phyloP scores from a whole-genome alignment of 768 basidiomycete species.

The Mycena sanguinolenta region DNA sequence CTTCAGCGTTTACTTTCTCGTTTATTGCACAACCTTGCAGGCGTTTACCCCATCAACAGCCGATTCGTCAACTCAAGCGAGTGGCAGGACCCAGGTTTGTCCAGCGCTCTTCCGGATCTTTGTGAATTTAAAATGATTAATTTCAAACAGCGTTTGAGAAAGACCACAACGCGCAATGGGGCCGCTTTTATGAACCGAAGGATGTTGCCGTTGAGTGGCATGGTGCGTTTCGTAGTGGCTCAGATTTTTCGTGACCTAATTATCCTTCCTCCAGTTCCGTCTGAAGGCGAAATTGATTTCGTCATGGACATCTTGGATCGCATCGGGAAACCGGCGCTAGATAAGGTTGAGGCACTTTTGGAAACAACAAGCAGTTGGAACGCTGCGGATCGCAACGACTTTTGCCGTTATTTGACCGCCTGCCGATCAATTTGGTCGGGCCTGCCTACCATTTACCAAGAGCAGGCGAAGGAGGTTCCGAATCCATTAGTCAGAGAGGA shows the following conservation, averaged over 20 bases:
- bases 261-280: conserved; percentile 64
- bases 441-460: conserved; percentile 76
- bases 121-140: not conserved
- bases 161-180: conserved; percentile 82
- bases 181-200: conserved; percentile 78
- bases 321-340: conserved; percentile 75
- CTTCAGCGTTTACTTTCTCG: conserved; percentile 73
- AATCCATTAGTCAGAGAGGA: conserved; percentile 72
- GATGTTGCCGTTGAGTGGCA: conserved; percentile 94
- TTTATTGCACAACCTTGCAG: conserved; percentile 78
- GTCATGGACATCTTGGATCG: conserved; percentile 82
- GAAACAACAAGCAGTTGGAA: conserved; percentile 71
- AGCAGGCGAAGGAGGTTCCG: conserved; percentile 67
- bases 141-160: conserved; percentile 67
- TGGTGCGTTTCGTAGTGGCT: conserved; percentile 52
- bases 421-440: conserved; percentile 85
- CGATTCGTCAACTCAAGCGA: conserved; percentile 87
- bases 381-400: conserved; percentile 78
- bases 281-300: conserved; percentile 80
- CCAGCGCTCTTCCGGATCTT: not conserved
- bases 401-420: conserved; percentile 83
- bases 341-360: conserved; percentile 76
- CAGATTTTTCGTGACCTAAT: not conserved
- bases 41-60: conserved; percentile 62
- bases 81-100: conserved; percentile 82